phyloP scores from a whole-genome alignment of 1,284 basidiomycete genomes.

The Ceratobasidium sp. region DNA sequence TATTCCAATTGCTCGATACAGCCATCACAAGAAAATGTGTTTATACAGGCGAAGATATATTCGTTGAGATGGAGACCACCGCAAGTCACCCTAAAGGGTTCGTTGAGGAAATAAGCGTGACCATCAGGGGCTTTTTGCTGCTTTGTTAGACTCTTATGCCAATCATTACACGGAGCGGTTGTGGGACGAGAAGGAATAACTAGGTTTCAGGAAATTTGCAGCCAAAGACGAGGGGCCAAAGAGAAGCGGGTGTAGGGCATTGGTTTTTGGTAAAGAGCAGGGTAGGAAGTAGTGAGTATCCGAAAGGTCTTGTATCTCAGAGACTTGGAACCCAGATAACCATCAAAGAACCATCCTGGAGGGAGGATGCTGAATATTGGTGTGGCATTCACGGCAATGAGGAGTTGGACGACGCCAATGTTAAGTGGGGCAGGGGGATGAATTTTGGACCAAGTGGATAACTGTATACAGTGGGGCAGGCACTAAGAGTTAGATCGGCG shows the following conservation, averaged over 20 bases:
- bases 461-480: constrained; percentile 91
- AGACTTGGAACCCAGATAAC: constrained; percentile 88
- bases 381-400: constrained; percentile 80
- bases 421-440: constrained; percentile 73
- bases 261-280: constrained; percentile 63
- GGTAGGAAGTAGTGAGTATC: constrained; percentile 94
- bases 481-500: constrained; percentile 82
- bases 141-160: constrained; percentile 92
- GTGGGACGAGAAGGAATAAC: constrained; percentile 92
- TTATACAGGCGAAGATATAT: too few species aligned
- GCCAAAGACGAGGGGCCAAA: constrained; percentile 89
- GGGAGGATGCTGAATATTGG: constrained; percentile 85
- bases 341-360: constrained; percentile 92
- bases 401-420: constrained; percentile 90
- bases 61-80: too few species aligned
- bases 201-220: constrained; percentile 95
- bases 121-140: too few species aligned
- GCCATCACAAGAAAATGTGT: too few species aligned
- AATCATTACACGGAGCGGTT: constrained; percentile 89
- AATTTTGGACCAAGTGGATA: constrained; percentile 54
- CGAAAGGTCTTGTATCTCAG: constrained; percentile 94
- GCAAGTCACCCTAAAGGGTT: too few species aligned
- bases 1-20: too few species aligned
- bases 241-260: constrained; percentile 72
- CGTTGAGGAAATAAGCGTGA: too few species aligned